Evolutionary conservation across 2,329 filamentous ascomycete species (phyloP).

Genomic region (Lachnellula occidentalis): DNA sequence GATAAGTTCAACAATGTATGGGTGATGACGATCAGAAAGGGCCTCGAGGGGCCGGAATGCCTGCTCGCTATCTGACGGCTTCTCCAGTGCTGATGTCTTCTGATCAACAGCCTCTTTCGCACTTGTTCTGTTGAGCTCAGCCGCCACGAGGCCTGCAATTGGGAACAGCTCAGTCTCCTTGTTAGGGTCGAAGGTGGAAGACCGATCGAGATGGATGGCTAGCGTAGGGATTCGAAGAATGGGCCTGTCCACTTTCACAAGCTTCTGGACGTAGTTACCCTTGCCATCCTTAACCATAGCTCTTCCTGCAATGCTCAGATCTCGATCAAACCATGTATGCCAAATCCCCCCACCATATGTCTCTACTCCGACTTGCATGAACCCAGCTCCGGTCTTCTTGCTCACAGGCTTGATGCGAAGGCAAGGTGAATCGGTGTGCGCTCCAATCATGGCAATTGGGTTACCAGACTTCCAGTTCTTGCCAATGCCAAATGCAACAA

Average conservation of each 20-base stretch:
- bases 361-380: conserved; percentile 91
- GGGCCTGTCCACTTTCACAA: conserved; percentile 86
- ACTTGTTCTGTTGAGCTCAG: conserved; percentile 74
- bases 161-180: conserved; percentile 96
- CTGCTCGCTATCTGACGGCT: conserved; percentile 34
- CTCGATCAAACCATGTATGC: conserved; percentile 98
- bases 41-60: conserved; percentile 71
- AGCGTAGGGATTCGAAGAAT: conserved; percentile 89
- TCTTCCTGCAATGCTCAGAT: conserved; percentile 83
- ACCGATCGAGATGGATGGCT: conserved; percentile 87
- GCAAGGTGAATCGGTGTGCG: conserved; percentile 92
- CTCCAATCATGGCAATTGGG: conserved; percentile 86
- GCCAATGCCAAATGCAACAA: conserved; percentile 89
- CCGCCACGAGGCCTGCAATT: conserved; percentile 79
- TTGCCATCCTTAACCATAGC: conserved; percentile 72
- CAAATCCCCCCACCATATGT: conserved; percentile 95
- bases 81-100: conserved; percentile 34
- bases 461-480: conserved; percentile 88
- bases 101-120: conserved; percentile 34
- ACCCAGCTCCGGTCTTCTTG: conserved; percentile 80
- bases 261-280: conserved; percentile 71
- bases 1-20: conserved; percentile 78
- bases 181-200: conserved; percentile 84
- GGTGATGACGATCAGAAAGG: conserved; percentile 79
- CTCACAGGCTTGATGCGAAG: conserved; percentile 91